phyloP scores from a whole-genome alignment of 1,284 basidiomycete genomes.

The Leccinum griseonigrum region DNA sequence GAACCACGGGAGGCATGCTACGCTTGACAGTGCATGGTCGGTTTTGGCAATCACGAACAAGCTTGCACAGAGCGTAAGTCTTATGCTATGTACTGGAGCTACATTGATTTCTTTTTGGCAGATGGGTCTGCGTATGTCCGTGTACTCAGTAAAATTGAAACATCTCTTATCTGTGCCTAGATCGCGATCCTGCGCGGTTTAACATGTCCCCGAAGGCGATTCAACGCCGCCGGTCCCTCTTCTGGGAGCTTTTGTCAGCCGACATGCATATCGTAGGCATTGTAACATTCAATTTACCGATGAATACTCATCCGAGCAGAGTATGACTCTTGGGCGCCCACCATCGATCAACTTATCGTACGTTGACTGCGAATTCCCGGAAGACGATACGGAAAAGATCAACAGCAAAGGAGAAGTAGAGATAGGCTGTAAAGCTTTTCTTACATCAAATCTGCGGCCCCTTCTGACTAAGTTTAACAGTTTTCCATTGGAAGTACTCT shows the following conservation, averaged over 20 bases:
- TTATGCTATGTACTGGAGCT: not conserved
- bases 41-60: slow-evolving; percentile 50
- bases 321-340: slow-evolving; percentile 51
- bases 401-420: slow-evolving; percentile 47
- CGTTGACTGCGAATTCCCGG: slow-evolving; percentile 56
- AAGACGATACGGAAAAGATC: slow-evolving; percentile 45
- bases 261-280: slow-evolving; percentile 48
- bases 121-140: slow-evolving; percentile 54
- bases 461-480: slow-evolving; percentile 20
- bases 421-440: slow-evolving; percentile 44
- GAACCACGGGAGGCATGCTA: slow-evolving; percentile 50
- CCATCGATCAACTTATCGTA: slow-evolving; percentile 56
- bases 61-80: slow-evolving; percentile 55
- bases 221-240: slow-evolving; percentile 52
- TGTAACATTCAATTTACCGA: not conserved
- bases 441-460: not conserved
- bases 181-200: slow-evolving; percentile 60
- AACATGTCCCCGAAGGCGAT: slow-evolving; percentile 52
- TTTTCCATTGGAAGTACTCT: slow-evolving; percentile 34
- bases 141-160: not conserved
- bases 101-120: slow-evolving; percentile 25
- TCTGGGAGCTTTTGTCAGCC: slow-evolving; percentile 55
- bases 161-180: slow-evolving; percentile 33
- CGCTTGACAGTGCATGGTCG: slow-evolving; percentile 52
- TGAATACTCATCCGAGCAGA: slow-evolving; percentile 33